Evolutionary conservation across 176 grass and related monocot genomes (phyloP), one percentile per base, ranked within the genome.

Genomic region (Oryza nivara): DNA sequence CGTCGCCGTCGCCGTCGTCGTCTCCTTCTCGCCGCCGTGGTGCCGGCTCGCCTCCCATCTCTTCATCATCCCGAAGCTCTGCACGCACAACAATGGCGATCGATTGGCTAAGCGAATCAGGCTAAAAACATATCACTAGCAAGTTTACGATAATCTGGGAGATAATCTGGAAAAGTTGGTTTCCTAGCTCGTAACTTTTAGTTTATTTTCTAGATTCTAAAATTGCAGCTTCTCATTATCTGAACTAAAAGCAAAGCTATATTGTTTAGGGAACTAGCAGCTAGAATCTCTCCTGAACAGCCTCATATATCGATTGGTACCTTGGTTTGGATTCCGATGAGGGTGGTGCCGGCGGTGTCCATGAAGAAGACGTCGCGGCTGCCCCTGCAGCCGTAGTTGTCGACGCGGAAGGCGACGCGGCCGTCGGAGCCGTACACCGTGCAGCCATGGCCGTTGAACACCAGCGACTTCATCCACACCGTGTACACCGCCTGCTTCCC

Each of bases 401-500:
- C 95, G 13, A 97, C 87, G 58, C 95, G 81, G 78, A 88, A 94
- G 43, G 77, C 86, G 26, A 97, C 77, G 25, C 19, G 1, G 58
- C 95, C 90, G 63, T 91, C 86, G 5, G 92, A 70, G 70, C 85
- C 77, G 76, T 92, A 97, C 47, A 97, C 87, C 22, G 92, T 77
- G 86, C 95, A 94, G 32, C 90, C 90, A 20, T 88, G 92, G 58
- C 88, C 87, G 54, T 88, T 92, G 75, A 97, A 87, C 46, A 94
- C 92, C 56, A 97, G 80, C 11, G 92, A 97, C 78, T 93, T 97
- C 95, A 97, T 94, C 84, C 95, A 97, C 43, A 97, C 67, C 3
- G 92, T 94, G 77, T 88, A 97, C 19, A 85, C 61, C 22, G 65
- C 86, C 83, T 63, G 80, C 61, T 10, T 40, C 11, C 28, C 2